phyloP scores from a whole-genome alignment of 78 protist genomes.

The Isochrysis galbana region DNA sequence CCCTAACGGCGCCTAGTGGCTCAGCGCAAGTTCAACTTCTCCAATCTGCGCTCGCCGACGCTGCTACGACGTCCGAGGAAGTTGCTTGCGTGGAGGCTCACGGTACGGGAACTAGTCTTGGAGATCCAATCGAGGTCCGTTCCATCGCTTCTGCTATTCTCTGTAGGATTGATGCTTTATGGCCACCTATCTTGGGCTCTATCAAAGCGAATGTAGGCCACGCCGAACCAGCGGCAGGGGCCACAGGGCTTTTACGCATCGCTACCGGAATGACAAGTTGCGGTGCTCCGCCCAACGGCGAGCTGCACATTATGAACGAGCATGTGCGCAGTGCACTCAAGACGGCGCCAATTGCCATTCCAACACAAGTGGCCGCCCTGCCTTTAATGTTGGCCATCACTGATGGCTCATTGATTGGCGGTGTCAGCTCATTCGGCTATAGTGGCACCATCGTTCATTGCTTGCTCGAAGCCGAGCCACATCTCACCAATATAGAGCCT shows the following conservation, averaged over 20 bases:
- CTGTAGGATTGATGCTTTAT: no score
- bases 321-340: not conserved
- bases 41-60: not conserved
- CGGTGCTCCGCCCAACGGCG: not conserved
- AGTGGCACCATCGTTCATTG: not conserved
- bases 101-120: conserved; percentile 60
- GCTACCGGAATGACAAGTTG: no score
- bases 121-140: conserved; percentile 61
- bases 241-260: not conserved
- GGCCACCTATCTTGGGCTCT: conserved; percentile 59
- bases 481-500: not conserved
- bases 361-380: not conserved
- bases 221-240: conserved; percentile 56
- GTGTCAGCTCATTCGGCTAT: conserved; percentile 9
- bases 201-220: conserved; percentile 76
- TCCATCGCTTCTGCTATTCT: not conserved
- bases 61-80: not conserved
- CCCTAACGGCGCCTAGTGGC: conserved; percentile 20
- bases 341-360: not conserved
- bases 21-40: conserved; percentile 3
- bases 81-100: not conserved
- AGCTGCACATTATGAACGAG: not conserved
- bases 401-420: not conserved
- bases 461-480: not conserved
- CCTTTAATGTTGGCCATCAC: not conserved